Evolutionary conservation across 768 basidiomycete genomes (phyloP).

Genomic region (Tricholoma sp.): DNA sequence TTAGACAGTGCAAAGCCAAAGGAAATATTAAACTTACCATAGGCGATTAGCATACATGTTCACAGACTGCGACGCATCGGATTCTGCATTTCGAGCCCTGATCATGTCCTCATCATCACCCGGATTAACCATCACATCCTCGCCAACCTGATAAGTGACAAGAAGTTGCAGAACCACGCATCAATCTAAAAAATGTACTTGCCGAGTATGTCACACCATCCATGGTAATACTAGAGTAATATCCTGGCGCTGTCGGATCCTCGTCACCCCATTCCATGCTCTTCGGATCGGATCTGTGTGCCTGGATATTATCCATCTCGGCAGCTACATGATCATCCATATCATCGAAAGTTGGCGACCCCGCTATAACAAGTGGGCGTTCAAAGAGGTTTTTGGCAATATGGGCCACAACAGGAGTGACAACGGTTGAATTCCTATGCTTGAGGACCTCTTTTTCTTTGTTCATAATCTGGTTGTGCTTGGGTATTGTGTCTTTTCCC

Average conservation of each 20-base stretch:
- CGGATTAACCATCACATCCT: constrained; percentile 58
- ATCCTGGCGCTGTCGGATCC: constrained; percentile 16
- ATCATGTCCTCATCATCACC: constrained; percentile 42
- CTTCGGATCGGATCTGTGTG: constrained; percentile 30
- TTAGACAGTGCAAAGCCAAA: constrained; percentile 22
- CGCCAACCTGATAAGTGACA: constrained; percentile 48
- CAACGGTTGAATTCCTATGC: constrained; percentile 28
- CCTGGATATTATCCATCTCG: constrained; percentile 20
- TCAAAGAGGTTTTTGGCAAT: constrained; percentile 44
- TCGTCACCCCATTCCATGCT: constrained; percentile 29
- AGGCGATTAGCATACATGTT: constrained; percentile 53
- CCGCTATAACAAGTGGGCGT: constrained; percentile 37
- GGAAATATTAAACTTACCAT: constrained; percentile 45
- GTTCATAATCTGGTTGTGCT: constrained; percentile 16
- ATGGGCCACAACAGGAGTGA: constrained; percentile 43
- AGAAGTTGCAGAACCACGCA: background rate
- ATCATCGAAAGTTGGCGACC: constrained; percentile 24
- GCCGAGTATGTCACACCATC: constrained; percentile 58
- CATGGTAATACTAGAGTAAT: constrained; percentile 43
- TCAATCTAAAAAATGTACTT: constrained; percentile 13
- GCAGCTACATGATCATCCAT: constrained; percentile 20
- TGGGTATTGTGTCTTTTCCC: constrained; percentile 11
- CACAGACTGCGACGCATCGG: constrained; percentile 37
- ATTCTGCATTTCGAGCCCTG: constrained; percentile 35
- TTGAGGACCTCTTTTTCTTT: constrained; percentile 22